phyloP scores from a whole-genome alignment of 306 rosid genomes.

The Trifolium dubium region DNA sequence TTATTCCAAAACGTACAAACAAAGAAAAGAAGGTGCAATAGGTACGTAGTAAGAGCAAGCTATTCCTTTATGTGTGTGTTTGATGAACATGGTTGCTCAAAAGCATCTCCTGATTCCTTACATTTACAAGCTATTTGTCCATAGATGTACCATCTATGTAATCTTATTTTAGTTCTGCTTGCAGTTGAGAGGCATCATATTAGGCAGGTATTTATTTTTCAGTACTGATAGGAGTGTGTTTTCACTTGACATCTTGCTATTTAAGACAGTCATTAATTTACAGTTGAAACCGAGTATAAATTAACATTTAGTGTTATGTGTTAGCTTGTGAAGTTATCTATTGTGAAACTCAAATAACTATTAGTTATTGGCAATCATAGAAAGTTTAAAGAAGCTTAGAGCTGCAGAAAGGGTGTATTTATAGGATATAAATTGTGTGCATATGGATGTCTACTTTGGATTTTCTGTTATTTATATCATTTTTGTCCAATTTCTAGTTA shows the following conservation, averaged over 20 bases:
- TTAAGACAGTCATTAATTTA: background rate
- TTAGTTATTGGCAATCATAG: constrained; percentile 8
- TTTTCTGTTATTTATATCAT: constrained; percentile 27
- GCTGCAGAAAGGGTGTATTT: background rate
- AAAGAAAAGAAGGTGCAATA: constrained; percentile 90
- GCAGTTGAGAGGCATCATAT: constrained; percentile 25
- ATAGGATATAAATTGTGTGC: constrained; percentile 13
- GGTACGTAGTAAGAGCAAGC: constrained; percentile 46
- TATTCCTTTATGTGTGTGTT: constrained; percentile 34
- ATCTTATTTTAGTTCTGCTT: constrained; percentile 17
- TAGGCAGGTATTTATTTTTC: constrained; percentile 12
- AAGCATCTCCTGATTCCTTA: constrained; percentile 9
- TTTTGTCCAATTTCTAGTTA: constrained; percentile 21
- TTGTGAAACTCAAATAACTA: constrained; percentile 20
- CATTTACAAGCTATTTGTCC: constrained; percentile 28
- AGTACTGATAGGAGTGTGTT: background rate
- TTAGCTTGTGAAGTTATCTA: constrained; percentile 26
- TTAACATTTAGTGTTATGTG: constrained; percentile 24
- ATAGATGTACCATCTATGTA: constrained; percentile 7
- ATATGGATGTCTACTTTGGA: constrained; percentile 20
- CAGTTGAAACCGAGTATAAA: background rate
- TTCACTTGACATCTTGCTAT: background rate
- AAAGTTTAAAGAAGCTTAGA: constrained; percentile 11
- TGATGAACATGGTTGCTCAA: constrained; percentile 37
- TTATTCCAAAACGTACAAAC: constrained; percentile 59